Evolutionary conservation across 1,139 yeast species (phyloP), one percentile per base, ranked within the genome.

Genomic region (Geotrichum citri-aurantii): DNA sequence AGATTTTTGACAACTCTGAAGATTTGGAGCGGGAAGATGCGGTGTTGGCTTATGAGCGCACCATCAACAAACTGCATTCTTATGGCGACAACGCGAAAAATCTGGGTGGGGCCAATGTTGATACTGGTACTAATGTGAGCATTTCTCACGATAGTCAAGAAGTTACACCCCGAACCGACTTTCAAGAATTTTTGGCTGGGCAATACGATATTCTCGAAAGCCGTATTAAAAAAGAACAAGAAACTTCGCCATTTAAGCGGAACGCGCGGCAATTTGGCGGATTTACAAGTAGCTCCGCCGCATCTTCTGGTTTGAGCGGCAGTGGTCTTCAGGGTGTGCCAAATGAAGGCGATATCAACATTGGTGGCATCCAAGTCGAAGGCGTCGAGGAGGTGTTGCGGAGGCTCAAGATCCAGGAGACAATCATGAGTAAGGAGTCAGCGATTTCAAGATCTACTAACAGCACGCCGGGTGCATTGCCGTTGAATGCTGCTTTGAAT

Each of bases 291-390:
- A 24, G 27, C 14, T 8, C 42, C 8, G 37, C 49, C 12, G 27
- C 52, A 14, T n/a, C 26, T 21, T 29, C 51, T 48, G 44, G 44
- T 10, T 12, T 26, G 27, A 48, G 27, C 3, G 31, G 24, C 3
- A 29, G 50, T 27, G 54, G 23, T 14, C 10, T 52, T 24, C 55
- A 44, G 46, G 50, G 57, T 7, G 56, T 55, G 19, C 54, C 59
- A 5, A 19, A 29, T 29, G 46, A 50, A 7, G 50, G 50, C 10
- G 66, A 63, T 37, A 58, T 57, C 53, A 68, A 65, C 37, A 61
- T 70, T 40, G 70, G 71, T n/a, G 72, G 72, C 3, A 70, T 70
- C 44, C 69, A 69, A 49, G 64, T 69, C 10, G 71, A 68, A 40
- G 62, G 65, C 8, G 64, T 66, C 11, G 71, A 69, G 19, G 69